These are phyloP conservation scores for Sarocladium brachiariae DNA, from an alignment of 2,329 filamentous ascomycete genomes.

Conservation along the genomic window DNA sequence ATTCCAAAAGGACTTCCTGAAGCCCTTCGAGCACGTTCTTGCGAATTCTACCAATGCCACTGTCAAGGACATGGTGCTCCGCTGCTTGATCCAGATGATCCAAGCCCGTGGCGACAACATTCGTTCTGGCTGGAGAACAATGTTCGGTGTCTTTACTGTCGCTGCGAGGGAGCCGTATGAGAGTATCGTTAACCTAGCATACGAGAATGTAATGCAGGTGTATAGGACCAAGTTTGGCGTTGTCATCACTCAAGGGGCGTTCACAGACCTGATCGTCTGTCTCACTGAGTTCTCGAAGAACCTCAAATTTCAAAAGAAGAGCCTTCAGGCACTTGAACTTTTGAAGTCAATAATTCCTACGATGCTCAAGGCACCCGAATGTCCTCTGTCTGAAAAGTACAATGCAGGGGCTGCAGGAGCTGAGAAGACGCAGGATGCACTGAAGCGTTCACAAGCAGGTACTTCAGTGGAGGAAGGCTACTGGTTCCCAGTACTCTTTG, in stretches of 20 bases:
- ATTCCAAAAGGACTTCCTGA: slow-evolving; percentile 98
- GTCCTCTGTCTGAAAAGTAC: slow-evolving; percentile 68
- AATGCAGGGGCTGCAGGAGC: slow-evolving; percentile 29
- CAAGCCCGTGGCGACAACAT: slow-evolving; percentile 96
- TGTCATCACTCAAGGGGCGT: slow-evolving; percentile 92
- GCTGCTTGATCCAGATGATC: slow-evolving; percentile 98
- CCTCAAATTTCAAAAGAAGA: slow-evolving; percentile 97
- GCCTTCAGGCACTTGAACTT: slow-evolving; percentile 88
- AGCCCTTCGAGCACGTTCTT: slow-evolving; percentile 97
- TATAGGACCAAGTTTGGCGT: slow-evolving; percentile 95
- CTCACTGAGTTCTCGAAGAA: slow-evolving; percentile 99
- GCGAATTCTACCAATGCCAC: slow-evolving; percentile 84
- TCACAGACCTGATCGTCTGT: slow-evolving; percentile 93
- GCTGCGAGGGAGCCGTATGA: slow-evolving; percentile 91
- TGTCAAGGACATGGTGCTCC: slow-evolving; percentile 95
- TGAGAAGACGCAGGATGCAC: slow-evolving; percentile 37
- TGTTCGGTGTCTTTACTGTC: slow-evolving; percentile 98
- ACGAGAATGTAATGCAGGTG: slow-evolving; percentile 91
- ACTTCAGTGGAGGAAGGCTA: slow-evolving; percentile 95
- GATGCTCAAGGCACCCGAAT: slow-evolving; percentile 94
- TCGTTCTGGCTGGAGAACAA: slow-evolving; percentile 94
- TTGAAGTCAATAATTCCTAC: slow-evolving; percentile 88
- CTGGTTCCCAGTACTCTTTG: slow-evolving; percentile 97
- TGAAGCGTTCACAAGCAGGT: slow-evolving; percentile 54
- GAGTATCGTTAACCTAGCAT: slow-evolving; percentile 91